phyloP scores from a whole-genome alignment of 768 basidiomycete genomes.

The Lentinula aciculospora region DNA sequence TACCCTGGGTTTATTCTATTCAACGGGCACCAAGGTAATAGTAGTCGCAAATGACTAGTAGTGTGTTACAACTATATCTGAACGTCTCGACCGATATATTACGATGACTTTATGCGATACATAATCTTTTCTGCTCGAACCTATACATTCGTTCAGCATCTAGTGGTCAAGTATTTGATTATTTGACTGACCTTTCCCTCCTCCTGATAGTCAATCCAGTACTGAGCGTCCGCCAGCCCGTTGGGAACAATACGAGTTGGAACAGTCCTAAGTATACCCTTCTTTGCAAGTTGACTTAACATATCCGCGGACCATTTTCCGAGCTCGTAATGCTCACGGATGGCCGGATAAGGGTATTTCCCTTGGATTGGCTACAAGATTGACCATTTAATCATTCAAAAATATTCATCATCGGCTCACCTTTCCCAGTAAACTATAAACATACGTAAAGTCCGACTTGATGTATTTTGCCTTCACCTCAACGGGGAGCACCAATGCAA shows the following conservation, averaged over 20 bases:
- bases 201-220: conserved; percentile 15
- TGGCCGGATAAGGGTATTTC: conserved; percentile 7
- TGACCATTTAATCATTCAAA: not conserved
- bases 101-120: conserved; percentile 9
- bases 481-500: conserved; percentile 9
- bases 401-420: not conserved
- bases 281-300: conserved; percentile 6
- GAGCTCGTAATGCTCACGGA: conserved; percentile 11
- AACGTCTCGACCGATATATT: too few species aligned
- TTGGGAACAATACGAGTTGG: conserved; percentile 14
- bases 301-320: conserved; percentile 9
- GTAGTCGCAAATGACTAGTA: too few species aligned
- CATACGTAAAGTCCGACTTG: conserved; percentile 10
- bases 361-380: conserved; percentile 7
- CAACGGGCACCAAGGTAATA: too few species aligned
- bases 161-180: not conserved
- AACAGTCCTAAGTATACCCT: conserved; percentile 10
- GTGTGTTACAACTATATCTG: too few species aligned
- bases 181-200: conserved; percentile 12
- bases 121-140: conserved; percentile 15
- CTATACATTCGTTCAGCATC: conserved; percentile 4
- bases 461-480: conserved; percentile 3
- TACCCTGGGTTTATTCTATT: too few species aligned
- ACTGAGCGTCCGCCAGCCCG: conserved; percentile 10
- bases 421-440: conserved; percentile 15